phyloP scores from a whole-genome alignment of 352 stramenopile species.

The Pythium sukuiense region DNA sequence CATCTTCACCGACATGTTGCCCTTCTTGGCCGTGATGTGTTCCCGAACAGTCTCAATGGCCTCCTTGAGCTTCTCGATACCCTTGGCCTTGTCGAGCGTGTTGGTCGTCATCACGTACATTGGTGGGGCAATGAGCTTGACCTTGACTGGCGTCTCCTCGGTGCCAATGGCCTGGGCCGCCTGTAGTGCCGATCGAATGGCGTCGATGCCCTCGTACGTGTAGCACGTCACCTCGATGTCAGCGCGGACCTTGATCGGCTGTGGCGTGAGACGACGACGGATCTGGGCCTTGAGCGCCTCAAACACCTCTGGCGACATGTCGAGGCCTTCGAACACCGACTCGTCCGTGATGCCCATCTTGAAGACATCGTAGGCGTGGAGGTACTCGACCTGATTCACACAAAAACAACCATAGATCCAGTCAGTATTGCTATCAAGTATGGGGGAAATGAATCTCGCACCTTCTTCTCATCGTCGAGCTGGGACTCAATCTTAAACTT shows the following conservation, averaged over 20 bases:
- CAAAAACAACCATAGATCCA: neutral
- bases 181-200: slow-evolving; percentile 96
- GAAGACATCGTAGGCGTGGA: slow-evolving; percentile 99
- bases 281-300: slow-evolving; percentile 96
- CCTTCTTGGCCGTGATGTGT: slow-evolving; percentile 95
- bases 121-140: slow-evolving; percentile 98
- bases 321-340: slow-evolving; percentile 86
- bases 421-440: neutral
- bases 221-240: slow-evolving; percentile 99
- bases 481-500: slow-evolving; percentile 91
- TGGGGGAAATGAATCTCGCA: neutral
- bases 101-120: slow-evolving; percentile 99
- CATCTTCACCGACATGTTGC: slow-evolving; percentile 97
- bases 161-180: slow-evolving; percentile 81
- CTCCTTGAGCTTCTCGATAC: slow-evolving; percentile 95
- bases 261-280: slow-evolving; percentile 94
- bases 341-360: slow-evolving; percentile 95
- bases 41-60: slow-evolving; percentile 95
- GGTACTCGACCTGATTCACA: slow-evolving; percentile 80
- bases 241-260: slow-evolving; percentile 99
- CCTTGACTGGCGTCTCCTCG: slow-evolving; percentile 95
- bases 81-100: slow-evolving; percentile 97
- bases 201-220: slow-evolving; percentile 99
- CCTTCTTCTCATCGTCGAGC: slow-evolving; percentile 80
- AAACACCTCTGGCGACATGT: slow-evolving; percentile 86